Percentiles rank a stretch among this genome's conserved stretches.
Evolutionary conservation across 352 stramenopile genomes (phyloP).

Genomic region (Pythium phragmiticola): DNA sequence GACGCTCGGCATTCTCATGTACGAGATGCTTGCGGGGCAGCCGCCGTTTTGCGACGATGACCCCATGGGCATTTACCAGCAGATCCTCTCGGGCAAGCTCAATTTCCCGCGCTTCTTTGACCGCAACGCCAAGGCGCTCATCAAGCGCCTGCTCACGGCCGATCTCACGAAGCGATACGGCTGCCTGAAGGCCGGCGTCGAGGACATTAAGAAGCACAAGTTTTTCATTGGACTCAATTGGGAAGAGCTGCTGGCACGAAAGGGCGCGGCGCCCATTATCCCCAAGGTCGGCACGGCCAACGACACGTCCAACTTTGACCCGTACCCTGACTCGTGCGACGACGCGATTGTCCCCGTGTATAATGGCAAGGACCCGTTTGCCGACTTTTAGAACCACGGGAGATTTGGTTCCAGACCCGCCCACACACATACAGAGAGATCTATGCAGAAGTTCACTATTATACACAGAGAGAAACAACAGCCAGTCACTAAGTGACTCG

Average conservation of each 20-base stretch:
- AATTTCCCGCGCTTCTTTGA: slow-evolving; percentile 95
- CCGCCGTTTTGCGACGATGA: slow-evolving; percentile 96
- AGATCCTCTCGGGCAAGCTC: slow-evolving; percentile 93
- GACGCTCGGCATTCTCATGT: slow-evolving; percentile 96
- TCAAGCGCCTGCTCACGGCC: slow-evolving; percentile 95
- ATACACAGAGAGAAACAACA: slow-evolving; percentile 3
- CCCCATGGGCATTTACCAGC: slow-evolving; percentile 96
- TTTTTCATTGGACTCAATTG: slow-evolving; percentile 94
- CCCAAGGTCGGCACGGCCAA: slow-evolving; percentile 87
- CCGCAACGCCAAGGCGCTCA: slow-evolving; percentile 93
- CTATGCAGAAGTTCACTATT: background rate
- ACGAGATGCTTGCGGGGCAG: slow-evolving; percentile 96
- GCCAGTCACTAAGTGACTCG: background rate
- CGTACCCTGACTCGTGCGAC: slow-evolving; percentile 93
- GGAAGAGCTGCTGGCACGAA: slow-evolving; percentile 86
- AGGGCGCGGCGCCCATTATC: slow-evolving; percentile 92
- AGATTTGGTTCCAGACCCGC: background rate
- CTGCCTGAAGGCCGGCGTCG: slow-evolving; percentile 94
- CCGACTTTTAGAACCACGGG: slow-evolving; percentile 76
- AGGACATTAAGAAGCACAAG: slow-evolving; percentile 97
- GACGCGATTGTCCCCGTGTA: slow-evolving; percentile 91
- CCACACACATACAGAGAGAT: background rate
- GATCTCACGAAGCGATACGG: slow-evolving; percentile 97
- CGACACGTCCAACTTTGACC: slow-evolving; percentile 97
- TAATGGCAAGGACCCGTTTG: slow-evolving; percentile 92